These are phyloP conservation scores for Nannochloris sp. DNA, from an alignment of 139 green algal genomes.

Conservation along the genomic window DNA sequence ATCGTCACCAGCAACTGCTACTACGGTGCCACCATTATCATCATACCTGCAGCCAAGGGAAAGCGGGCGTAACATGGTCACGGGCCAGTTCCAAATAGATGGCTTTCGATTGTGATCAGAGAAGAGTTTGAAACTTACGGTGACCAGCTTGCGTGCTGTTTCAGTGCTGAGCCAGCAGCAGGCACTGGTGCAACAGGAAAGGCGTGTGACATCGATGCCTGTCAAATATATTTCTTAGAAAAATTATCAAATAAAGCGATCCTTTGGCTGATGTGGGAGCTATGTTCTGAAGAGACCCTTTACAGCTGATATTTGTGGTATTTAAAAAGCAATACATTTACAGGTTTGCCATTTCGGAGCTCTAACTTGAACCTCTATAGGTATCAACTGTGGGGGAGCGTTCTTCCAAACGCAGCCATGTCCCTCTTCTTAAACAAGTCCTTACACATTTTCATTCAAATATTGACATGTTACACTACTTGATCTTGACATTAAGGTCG, in stretches of 20 bases:
- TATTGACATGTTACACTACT: no score
- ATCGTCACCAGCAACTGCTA: slow-evolving; percentile 89
- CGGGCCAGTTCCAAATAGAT: not conserved
- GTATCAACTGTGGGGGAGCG: no score
- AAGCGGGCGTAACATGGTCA: not conserved
- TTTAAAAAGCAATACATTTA: not conserved
- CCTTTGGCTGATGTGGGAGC: no score
- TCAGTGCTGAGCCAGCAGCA: slow-evolving; percentile 11
- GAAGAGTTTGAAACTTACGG: slow-evolving; percentile 36
- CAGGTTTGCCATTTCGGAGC: no score
- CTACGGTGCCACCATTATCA: slow-evolving; percentile 62
- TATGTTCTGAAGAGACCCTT: not conserved
- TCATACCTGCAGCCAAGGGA: slow-evolving; percentile 14
- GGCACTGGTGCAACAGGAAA: slow-evolving; percentile 10
- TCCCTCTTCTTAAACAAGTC: no score
- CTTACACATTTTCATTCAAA: no score
- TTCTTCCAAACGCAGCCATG: no score
- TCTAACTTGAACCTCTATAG: no score
- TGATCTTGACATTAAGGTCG: no score
- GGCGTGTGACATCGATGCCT: slow-evolving; percentile 3
- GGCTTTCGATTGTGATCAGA: not conserved
- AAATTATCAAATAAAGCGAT: no score
- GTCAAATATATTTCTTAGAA: no score
- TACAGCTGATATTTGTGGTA: not conserved
- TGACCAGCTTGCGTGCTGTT: slow-evolving; percentile 49